Conservation (phyloP, 257 asterid species). For the Nicotiana undulata region DNA sequence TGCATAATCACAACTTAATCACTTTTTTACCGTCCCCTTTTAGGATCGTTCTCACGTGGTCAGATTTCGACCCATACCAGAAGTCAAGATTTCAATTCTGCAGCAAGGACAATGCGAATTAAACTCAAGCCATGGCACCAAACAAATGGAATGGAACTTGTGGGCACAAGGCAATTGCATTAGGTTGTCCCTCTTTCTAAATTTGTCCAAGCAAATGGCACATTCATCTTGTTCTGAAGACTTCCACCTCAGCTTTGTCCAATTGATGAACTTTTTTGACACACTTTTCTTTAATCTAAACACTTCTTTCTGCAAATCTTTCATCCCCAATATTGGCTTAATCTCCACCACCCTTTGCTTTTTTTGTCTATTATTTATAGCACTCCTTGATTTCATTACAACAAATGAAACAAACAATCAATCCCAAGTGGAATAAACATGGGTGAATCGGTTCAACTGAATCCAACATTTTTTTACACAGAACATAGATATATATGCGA, state of each 20-base stretch:
- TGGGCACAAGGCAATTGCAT: slow-evolving; percentile 64
- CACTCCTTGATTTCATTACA: neutral
- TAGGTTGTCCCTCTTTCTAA: slow-evolving; percentile 27
- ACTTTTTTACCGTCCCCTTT: no score
- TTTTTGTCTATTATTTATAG: neutral
- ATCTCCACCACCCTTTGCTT: neutral
- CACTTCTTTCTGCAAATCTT: neutral
- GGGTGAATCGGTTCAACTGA: no score
- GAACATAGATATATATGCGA: no score
- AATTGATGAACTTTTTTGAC: slow-evolving; percentile 32
- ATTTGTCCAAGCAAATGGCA: slow-evolving; percentile 61
- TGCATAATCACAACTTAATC: no score
- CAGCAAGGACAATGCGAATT: slow-evolving; percentile 66
- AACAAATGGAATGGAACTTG: slow-evolving; percentile 51
- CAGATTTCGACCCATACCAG: no score
- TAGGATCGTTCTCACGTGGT: no score
- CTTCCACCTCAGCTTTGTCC: slow-evolving; percentile 53
- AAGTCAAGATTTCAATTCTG: slow-evolving; percentile 15
- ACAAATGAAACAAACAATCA: neutral
- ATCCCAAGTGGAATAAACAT: no score
- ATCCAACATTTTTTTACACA: no score
- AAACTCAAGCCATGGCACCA: slow-evolving; percentile 60
- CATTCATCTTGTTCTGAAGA: slow-evolving; percentile 55
- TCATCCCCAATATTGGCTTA: neutral
- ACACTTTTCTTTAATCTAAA: slow-evolving; percentile 29